Evolutionary conservation across 176 grass and related monocot species (phyloP).

Genomic region (Cenchrus purpureus): DNA sequence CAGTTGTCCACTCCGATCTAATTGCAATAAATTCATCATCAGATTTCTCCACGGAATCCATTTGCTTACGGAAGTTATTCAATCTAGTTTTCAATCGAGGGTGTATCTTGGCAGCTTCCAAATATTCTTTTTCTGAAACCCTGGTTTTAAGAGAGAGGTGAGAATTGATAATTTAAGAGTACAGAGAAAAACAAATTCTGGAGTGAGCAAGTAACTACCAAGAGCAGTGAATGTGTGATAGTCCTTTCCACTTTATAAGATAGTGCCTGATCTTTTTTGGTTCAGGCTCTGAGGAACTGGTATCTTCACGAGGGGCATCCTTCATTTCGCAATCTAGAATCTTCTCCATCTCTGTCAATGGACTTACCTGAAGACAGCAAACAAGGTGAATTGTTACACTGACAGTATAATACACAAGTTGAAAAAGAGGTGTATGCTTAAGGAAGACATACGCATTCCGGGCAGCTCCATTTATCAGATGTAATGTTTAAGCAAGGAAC

Average conservation of each 20-base stretch:
- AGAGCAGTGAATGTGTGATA: constrained; percentile 87
- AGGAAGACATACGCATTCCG: constrained; percentile 82
- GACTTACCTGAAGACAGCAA: constrained; percentile 71
- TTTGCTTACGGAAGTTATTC: constrained; percentile 80
- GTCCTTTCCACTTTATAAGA: constrained; percentile 99
- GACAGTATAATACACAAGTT: constrained; percentile 26
- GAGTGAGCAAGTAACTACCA: constrained; percentile 60
- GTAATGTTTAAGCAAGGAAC: constrained; percentile 66
- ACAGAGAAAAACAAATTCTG: constrained; percentile 32
- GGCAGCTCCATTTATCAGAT: constrained; percentile 87
- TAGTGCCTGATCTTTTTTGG: constrained; percentile 71
- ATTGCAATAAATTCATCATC: constrained; percentile 89
- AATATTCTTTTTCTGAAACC: constrained; percentile 87
- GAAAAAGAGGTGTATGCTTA: constrained; percentile 16
- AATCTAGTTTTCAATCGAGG: constrained; percentile 88
- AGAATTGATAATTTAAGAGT: constrained; percentile 37
- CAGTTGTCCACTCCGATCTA: constrained; percentile 93
- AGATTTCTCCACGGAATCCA: constrained; percentile 67
- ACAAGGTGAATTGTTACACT: constrained; percentile 33
- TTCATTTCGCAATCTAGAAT: constrained; percentile 83
- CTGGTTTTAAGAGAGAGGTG: constrained; percentile 51
- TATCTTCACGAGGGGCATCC: constrained; percentile 44
- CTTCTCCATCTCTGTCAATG: constrained; percentile 93
- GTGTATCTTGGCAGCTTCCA: constrained; percentile 75
- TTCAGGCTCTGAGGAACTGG: constrained; percentile 54